Evolutionary conservation across 768 basidiomycete species (phyloP).

Genomic region (Lactifluus echinatus): DNA sequence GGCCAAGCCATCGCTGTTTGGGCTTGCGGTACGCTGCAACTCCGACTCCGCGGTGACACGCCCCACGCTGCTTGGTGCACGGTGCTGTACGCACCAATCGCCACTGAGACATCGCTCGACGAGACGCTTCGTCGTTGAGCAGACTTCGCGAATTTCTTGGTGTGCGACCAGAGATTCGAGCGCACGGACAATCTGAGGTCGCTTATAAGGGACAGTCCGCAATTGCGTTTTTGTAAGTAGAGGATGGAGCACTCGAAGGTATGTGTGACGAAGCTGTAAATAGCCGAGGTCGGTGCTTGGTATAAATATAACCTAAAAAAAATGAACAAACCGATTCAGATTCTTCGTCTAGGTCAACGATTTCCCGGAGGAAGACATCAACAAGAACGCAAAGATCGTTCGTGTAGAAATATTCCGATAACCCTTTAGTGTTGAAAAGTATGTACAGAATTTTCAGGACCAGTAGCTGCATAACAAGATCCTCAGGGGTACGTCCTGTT

Average conservation of each 20-base stretch:
- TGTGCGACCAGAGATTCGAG: conserved; percentile 73
- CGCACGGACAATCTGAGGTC: conserved; percentile 75
- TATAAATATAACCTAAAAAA: neutral
- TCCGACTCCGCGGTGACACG: conserved; percentile 10
- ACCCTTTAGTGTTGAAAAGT: conserved; percentile 87
- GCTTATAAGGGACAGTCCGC: conserved; percentile 78
- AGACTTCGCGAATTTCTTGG: conserved; percentile 70
- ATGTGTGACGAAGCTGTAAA: conserved; percentile 82
- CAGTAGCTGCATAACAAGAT: conserved; percentile 88
- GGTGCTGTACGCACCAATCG: conserved; percentile 75
- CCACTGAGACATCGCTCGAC: conserved; percentile 86
- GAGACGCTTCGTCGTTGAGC: conserved; percentile 79
- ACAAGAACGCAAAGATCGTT: conserved; percentile 95
- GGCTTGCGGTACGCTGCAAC: conserved; percentile 21
- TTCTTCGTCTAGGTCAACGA: conserved; percentile 87
- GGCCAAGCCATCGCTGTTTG: conserved; percentile 29
- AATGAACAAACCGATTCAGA: conserved; percentile 78
- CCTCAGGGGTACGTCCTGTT: conserved; percentile 77
- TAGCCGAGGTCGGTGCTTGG: neutral
- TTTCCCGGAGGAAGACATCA: conserved; percentile 94
- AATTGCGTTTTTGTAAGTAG: conserved; percentile 93
- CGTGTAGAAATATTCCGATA: conserved; percentile 95
- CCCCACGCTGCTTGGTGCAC: conserved; percentile 27
- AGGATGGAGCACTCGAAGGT: conserved; percentile 92
- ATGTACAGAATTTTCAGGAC: conserved; percentile 93